A percentile compares a stretch with the other conserved stretches of the same genome.
Evolutionary conservation across 768 basidiomycete species (phyloP).

Genomic region (Mycena indigotica): DNA sequence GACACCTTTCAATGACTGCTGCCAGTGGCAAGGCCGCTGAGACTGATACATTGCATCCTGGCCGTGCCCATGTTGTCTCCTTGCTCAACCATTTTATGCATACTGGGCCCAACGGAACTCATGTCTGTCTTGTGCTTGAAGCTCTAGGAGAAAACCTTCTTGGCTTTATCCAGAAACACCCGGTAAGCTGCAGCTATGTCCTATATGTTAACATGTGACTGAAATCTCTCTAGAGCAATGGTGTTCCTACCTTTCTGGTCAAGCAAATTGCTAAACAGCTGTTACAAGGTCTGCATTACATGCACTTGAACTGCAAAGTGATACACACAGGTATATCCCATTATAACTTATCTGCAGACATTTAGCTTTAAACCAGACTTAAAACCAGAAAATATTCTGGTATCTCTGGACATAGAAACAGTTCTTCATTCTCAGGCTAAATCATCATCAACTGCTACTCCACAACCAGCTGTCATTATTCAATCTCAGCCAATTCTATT

Average conservation of each 20-base stretch:
- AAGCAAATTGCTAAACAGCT: constrained; percentile 98
- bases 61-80: constrained; percentile 91
- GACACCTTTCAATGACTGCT: constrained; percentile 97
- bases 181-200: constrained; percentile 9
- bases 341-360: too few species aligned
- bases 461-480: too few species aligned
- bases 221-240: constrained; percentile 67
- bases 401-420: too few species aligned
- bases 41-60: constrained; percentile 68
- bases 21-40: constrained; percentile 69
- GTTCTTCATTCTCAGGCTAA: too few species aligned
- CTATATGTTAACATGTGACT: not conserved
- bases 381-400: constrained; percentile 98
- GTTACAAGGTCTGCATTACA: constrained; percentile 92
- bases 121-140: constrained; percentile 99
- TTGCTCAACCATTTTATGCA: constrained; percentile 98
- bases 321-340: constrained; percentile 79
- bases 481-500: too few species aligned
- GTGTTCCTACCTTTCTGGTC: constrained; percentile 90
- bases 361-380: too few species aligned
- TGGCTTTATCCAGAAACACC: constrained; percentile 95
- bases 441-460: too few species aligned
- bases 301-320: constrained; percentile 95
- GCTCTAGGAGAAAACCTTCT: constrained; percentile 96
- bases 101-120: constrained; percentile 93